A percentile compares a stretch with the other conserved stretches of the same genome.
Conservation (phyloP, 192 early-diverging fungal genomes). For the Coemansia sp. region DNA sequence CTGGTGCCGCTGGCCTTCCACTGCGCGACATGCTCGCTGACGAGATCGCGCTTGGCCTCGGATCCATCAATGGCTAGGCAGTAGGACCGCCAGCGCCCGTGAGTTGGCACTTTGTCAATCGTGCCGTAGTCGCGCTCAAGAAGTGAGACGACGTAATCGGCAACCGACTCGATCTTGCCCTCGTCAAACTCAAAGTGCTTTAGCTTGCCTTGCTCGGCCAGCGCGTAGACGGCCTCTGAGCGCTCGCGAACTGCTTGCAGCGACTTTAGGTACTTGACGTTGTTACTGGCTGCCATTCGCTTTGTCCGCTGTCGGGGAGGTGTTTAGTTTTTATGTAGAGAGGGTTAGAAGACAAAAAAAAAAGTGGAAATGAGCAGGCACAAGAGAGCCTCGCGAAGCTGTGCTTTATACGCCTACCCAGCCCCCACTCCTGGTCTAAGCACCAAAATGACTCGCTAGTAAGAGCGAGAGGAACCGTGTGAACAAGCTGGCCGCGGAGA, state of each 20-base stretch:
- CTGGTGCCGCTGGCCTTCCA: slow-evolving; percentile 28
- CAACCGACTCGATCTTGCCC: slow-evolving; percentile 64
- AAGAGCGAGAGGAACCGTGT: not conserved
- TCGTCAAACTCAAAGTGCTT: slow-evolving; percentile 76
- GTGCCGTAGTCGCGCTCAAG: slow-evolving; percentile 74
- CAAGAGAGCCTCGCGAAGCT: not conserved
- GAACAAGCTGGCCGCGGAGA: not conserved
- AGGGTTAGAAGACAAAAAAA: not conserved
- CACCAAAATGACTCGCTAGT: not conserved
- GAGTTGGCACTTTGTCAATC: slow-evolving; percentile 75
- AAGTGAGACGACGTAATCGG: slow-evolving; percentile 66
- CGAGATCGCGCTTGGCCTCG: slow-evolving; percentile 55
- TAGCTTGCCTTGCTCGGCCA: slow-evolving; percentile 60
- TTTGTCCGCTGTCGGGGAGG: too few species aligned
- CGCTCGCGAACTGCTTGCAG: slow-evolving; percentile 78
- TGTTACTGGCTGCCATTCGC: slow-evolving; percentile 16
- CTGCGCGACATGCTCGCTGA: slow-evolving; percentile 38
- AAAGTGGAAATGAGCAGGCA: not conserved
- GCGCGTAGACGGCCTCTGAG: slow-evolving; percentile 62
- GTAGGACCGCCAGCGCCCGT: slow-evolving; percentile 90
- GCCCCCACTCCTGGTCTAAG: not conserved
- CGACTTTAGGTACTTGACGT: slow-evolving; percentile 63
- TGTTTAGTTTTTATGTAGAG: not conserved
- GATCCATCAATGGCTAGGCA: slow-evolving; percentile 55
- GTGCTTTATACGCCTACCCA: too few species aligned